A percentile compares a stretch with the other conserved stretches of the same genome.
phyloP scores from a whole-genome alignment of 805 yeast genomes.

The Cyberlindnera xishuangbannaensis region DNA sequence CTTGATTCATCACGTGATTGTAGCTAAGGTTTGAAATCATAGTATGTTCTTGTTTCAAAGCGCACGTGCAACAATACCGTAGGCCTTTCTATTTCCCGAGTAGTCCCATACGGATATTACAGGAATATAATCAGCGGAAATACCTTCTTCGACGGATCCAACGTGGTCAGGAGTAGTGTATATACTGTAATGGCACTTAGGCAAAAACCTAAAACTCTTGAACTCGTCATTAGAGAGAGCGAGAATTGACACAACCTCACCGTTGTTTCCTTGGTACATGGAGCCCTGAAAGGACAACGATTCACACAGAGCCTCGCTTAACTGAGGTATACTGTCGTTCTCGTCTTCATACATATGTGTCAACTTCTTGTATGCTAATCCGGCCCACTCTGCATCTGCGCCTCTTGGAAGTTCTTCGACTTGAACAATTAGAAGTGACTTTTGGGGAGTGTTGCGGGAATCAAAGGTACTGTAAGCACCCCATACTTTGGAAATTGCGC shows the following conservation, averaged over 20 bases:
- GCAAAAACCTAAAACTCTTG: constrained; percentile 4
- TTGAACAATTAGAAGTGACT: constrained; percentile 43
- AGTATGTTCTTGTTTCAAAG: no score
- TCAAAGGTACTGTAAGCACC: constrained; percentile 30
- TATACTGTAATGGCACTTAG: constrained; percentile 18
- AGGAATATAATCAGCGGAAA: constrained; percentile 26
- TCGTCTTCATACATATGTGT: constrained; percentile 33
- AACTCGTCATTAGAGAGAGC: constrained; percentile 16
- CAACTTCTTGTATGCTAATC: constrained; percentile 41
- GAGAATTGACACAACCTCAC: constrained; percentile 15
- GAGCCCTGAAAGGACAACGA: constrained; percentile 5
- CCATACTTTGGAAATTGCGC: constrained; percentile 39
- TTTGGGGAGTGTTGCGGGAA: constrained; percentile 21
- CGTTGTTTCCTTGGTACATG: constrained; percentile 13
- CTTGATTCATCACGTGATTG: constrained; percentile 6
- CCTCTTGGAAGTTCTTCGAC: constrained; percentile 55
- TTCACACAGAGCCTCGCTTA: constrained; percentile 1
- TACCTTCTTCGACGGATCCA: not conserved
- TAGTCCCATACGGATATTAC: constrained; percentile 25
- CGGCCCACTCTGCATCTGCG: constrained; percentile 75
- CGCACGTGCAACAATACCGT: constrained; percentile 23
- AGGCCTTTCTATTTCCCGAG: constrained; percentile 17
- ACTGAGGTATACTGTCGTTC: constrained; percentile 29
- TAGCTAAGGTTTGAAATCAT: no score
- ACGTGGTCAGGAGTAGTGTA: constrained; percentile 18